Evolutionary conservation across 1,284 basidiomycete genomes (phyloP).

Genomic region (Pseudozyma pruni): DNA sequence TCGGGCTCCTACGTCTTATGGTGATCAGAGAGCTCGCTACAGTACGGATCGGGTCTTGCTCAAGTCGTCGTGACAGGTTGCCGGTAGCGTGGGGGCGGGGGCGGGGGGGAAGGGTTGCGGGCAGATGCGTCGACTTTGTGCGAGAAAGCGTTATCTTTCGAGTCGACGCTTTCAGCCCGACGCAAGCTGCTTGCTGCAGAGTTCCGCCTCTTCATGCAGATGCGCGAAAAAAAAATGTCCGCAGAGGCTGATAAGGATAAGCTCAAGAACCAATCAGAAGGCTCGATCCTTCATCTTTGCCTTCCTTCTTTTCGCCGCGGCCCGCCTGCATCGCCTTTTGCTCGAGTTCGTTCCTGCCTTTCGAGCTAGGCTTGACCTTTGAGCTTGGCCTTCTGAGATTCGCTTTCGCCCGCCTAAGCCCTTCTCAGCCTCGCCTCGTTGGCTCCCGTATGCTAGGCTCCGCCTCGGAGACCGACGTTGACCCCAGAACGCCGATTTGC

Average conservation of each 20-base stretch:
- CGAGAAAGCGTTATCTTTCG: slow-evolving; percentile 1
- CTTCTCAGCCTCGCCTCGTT: no score
- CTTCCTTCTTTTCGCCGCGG: not conserved
- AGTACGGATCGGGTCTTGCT: no score
- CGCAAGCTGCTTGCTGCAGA: not conserved
- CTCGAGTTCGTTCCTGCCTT: not conserved
- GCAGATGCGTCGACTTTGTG: slow-evolving; percentile 6
- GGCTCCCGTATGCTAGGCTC: no score
- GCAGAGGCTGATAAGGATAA: not conserved
- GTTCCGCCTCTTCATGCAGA: not conserved
- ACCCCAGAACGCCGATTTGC: no score
- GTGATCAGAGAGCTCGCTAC: not conserved
- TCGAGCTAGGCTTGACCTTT: not conserved
- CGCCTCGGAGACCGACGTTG: no score
- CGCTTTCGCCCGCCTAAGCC: no score
- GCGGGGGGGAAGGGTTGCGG: not conserved
- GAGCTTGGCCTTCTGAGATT: no score
- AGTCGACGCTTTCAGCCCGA: not conserved
- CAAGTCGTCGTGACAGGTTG: no score
- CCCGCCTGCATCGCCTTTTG: not conserved
- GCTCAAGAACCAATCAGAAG: slow-evolving; percentile 1
- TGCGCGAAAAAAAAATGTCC: not conserved
- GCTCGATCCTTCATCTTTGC: not conserved
- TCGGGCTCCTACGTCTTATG: no score
- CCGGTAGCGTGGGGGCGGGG: not conserved